Evolutionary conservation across 2,329 filamentous ascomycete genomes (phyloP), one percentile per base, ranked within the genome.

Genomic region (Neopestalotiopsis rosae): DNA sequence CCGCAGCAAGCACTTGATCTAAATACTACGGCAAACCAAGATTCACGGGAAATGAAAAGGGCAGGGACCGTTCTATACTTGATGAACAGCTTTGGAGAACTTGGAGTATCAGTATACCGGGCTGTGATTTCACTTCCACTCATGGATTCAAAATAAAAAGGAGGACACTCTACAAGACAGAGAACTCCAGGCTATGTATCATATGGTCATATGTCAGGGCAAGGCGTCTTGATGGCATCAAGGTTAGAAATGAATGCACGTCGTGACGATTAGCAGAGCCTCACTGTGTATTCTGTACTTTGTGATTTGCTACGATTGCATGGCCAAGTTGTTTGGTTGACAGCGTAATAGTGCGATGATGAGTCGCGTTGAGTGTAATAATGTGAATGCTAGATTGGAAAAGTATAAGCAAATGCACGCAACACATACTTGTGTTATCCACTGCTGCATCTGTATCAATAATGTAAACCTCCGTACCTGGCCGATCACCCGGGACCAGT

Each of bases 1-100:
- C 88, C 91, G 94, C 87, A 93, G 77, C 49, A 79, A 79, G 77
- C 78, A 79, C 66, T 67, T 79, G 69, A 79, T 79, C 69, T 79
- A 72, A 73, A 52, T 20, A 62, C 34, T 14, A 34, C 13, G 59
- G 59, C n/a, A 34, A 28, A 28, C n/a, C 14, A 30, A 59, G 24
- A 59, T 59, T 34, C 24, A 62, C 32, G 59, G 30, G 34, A 20
- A 62, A 34, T 20, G 34, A 40, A 34, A 40, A 14, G 17, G 62
- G 62, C 62, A 65, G 62, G 62, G 24, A 49, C 12, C 34, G 45
- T 56, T 49, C 24, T n/a, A 65, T 49, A 65, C 17, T 52, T 40
- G 34, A 56, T 17, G 14, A 30, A 38, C 14, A 34, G 10, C n/a
- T 28, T 9, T n/a, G 24, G 38, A 38, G 38, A 40, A 49, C 34